phyloP scores from a whole-genome alignment of 495 filamentous ascomycete genomes.

The Cercophora sp. region DNA sequence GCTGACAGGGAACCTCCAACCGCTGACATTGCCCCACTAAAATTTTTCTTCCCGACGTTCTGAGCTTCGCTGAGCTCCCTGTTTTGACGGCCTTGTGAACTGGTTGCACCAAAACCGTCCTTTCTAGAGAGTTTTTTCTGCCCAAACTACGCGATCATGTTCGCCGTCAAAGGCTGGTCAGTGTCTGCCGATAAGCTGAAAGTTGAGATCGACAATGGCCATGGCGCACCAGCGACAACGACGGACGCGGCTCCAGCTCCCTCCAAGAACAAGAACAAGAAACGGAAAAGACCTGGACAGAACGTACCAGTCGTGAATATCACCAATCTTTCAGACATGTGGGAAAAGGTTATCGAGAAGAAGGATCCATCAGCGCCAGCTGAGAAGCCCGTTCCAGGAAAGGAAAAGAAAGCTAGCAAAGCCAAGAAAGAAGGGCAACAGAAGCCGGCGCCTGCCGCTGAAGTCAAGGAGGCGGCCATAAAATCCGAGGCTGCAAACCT shows the following conservation, averaged over 20 bases:
- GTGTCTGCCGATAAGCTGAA: constrained; percentile 66
- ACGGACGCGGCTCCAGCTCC: constrained; percentile 1
- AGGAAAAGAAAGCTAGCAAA: constrained; percentile 35
- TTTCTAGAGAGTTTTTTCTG: no score
- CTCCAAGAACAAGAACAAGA: constrained; percentile 49
- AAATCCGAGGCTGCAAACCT: constrained; percentile 35
- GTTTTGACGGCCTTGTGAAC: no score
- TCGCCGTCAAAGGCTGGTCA: constrained; percentile 88
- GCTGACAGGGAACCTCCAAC: neutral
- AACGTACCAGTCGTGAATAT: constrained; percentile 50
- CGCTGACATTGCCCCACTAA: constrained; percentile 10
- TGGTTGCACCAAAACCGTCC: no score
- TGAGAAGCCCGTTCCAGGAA: constrained; percentile 22
- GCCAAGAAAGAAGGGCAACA: constrained; percentile 27
- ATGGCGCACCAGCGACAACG: constrained; percentile 29
- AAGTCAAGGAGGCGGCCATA: constrained; percentile 24
- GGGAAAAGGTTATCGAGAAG: constrained; percentile 73
- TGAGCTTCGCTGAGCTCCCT: no score
- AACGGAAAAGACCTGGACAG: constrained; percentile 49
- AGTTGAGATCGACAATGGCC: constrained; percentile 49
- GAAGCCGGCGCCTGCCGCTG: constrained; percentile 26
- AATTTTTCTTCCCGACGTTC: constrained; percentile 10
- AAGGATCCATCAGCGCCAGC: constrained; percentile 27
- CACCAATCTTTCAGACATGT: constrained; percentile 71
- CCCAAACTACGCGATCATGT: no score